Base-by-base conservation (phyloP, 2,329 filamentous ascomycete genomes). In the Emericellopsis atlantica region DNA sequence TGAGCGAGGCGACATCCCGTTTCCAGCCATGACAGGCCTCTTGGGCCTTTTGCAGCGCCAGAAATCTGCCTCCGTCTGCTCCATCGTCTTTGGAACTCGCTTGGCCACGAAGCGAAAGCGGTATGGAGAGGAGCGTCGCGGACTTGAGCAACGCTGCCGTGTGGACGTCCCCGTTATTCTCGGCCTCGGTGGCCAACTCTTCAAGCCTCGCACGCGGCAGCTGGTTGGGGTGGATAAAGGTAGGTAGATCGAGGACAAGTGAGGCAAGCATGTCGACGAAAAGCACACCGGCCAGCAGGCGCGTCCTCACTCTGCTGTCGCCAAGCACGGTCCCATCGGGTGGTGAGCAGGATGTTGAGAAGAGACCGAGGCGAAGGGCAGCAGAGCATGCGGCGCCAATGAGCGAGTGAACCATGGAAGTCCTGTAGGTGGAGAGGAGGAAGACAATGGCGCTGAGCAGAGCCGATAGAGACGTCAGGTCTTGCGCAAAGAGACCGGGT, bases 231-330 rank as follows among this genome's bases (percentile, higher is more conserved):
- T 23, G 16, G 12, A 43, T 11, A 29, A 16, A 33, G 2, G 33
- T n/a, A 10, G 42, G 37, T 9, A 43, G 18, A 21, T 43, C 42
- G n/a, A 43, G 42, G 29, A 40, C 37, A 12, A 43, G 32, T 16
- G 34, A 33, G 15, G 23, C 18, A 10, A 40, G 26, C 34, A 40
- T 37, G 22, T 43, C 42, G n/a, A 40, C 4, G 4, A 38, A 8
- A 4, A 43, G 18, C 7, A 43, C 12, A 7, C 24, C 32, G 2
- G 38, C 32, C 7, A 43, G 32, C 10, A 36, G 18, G 15, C 38
- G 32, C 5, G 39, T 29, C n/a, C 33, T 37, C 32, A 24, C 15
- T 12, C 22, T 32, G 14, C 42, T 34, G 14, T 37, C 29, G 26
- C 37, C 29, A 29, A 21, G 10, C 15, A 23, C 21, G 15, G 23